phyloP scores from a whole-genome alignment of 2,329 filamentous ascomycete genomes.

The Clarireedia hainanense region DNA sequence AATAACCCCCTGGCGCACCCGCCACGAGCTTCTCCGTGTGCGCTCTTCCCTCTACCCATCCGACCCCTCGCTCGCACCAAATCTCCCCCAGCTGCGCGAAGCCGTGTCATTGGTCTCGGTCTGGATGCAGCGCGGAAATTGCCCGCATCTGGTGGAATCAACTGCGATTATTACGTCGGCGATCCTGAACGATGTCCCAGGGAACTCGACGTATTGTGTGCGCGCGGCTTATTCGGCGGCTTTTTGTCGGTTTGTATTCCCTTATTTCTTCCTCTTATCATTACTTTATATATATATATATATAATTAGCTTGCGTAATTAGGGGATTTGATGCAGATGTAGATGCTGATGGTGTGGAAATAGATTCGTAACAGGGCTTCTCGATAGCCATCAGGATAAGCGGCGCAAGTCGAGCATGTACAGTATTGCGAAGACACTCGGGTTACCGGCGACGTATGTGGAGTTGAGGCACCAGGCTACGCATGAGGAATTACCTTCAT shows the following conservation, averaged over 20 bases:
- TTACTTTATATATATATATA: too few species aligned
- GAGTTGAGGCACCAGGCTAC: conserved; percentile 85
- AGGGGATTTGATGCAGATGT: neutral
- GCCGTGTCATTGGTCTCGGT: conserved; percentile 53
- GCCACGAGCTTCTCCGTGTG: conserved; percentile 56
- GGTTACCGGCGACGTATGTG: conserved; percentile 71
- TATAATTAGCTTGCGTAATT: neutral
- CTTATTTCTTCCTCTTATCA: too few species aligned
- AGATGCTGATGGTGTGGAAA: neutral
- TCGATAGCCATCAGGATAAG: conserved; percentile 65
- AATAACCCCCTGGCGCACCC: conserved; percentile 66
- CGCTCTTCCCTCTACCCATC: conserved; percentile 55
- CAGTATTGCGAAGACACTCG: conserved; percentile 58
- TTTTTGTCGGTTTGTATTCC: conserved; percentile 57
- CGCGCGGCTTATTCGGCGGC: conserved; percentile 66
- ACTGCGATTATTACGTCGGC: conserved; percentile 67
- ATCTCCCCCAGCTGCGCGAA: conserved; percentile 42
- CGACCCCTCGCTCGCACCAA: conserved; percentile 34
- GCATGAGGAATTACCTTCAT: conserved; percentile 75
- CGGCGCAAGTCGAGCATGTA: conserved; percentile 66
- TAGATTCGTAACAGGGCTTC: conserved; percentile 72
- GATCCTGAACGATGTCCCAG: conserved; percentile 50
- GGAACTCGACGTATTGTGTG: conserved; percentile 43
- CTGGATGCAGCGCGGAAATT: conserved; percentile 66
- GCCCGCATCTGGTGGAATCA: conserved; percentile 73